phyloP scores from a whole-genome alignment of 1,284 basidiomycete genomes.

The Marasmius oreades region DNA sequence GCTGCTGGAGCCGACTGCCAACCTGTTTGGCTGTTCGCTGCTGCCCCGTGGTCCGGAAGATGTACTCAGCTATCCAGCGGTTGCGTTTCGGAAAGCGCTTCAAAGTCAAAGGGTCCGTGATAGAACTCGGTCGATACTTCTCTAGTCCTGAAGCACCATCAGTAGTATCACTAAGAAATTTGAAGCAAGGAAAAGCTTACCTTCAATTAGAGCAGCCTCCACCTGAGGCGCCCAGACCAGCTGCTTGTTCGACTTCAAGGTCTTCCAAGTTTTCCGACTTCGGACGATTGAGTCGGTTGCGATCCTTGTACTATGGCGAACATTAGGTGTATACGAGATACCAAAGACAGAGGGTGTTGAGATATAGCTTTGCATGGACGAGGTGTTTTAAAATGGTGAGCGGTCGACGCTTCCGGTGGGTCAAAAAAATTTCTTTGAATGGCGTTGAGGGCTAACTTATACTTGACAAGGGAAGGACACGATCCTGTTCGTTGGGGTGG shows the following conservation, averaged over 20 bases:
- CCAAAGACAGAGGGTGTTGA: background rate
- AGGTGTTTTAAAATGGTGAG: no score
- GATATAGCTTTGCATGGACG: background rate
- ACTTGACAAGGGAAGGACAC: background rate
- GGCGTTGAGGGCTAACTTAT: background rate
- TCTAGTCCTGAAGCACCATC: conserved; percentile 36
- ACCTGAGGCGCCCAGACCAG: conserved; percentile 53
- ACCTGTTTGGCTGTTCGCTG: conserved; percentile 55
- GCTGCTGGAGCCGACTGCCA: conserved; percentile 56
- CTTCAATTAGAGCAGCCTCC: conserved; percentile 52
- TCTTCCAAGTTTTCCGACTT: conserved; percentile 55
- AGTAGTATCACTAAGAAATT: background rate
- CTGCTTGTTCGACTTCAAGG: conserved; percentile 47
- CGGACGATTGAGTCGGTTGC: conserved; percentile 35
- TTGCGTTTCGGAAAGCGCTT: conserved; percentile 55
- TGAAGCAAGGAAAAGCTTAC: conserved; percentile 24
- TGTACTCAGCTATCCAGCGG: conserved; percentile 51
- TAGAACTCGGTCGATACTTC: conserved; percentile 43
- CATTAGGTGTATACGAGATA: background rate
- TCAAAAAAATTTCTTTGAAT: background rate
- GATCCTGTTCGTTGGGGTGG: background rate
- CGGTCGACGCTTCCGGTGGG: background rate
- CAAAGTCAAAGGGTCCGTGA: conserved; percentile 38
- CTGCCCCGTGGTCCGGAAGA: conserved; percentile 43
- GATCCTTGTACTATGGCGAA: background rate